Evolutionary conservation across 371 early-diverging fungal species (phyloP).

Genomic region (Saksenaea vasiformis): DNA sequence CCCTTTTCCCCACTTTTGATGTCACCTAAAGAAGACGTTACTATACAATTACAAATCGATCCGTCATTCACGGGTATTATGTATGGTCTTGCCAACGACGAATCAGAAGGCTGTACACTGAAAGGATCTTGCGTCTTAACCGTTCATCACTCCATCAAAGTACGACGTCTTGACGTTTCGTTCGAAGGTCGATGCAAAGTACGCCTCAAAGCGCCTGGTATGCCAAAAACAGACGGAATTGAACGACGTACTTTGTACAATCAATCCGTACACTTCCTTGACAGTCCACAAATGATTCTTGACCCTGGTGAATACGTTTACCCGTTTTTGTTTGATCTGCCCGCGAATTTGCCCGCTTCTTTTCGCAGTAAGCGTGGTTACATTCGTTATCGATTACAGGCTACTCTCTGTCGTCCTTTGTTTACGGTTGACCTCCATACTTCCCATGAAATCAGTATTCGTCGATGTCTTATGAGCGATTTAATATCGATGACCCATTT

Average conservation of each 20-base stretch:
- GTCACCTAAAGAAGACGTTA: conserved; percentile 41
- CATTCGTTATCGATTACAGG: conserved; percentile 41
- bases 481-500: conserved; percentile 19
- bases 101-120: conserved; percentile 48
- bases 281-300: conserved; percentile 27
- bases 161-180: conserved; percentile 42
- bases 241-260: conserved; percentile 40
- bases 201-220: conserved; percentile 26
- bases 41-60: conserved; percentile 33
- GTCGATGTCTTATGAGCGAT: conserved; percentile 43
- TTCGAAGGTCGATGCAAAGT: conserved; percentile 51
- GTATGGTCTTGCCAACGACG: conserved; percentile 46
- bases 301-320: conserved; percentile 41
- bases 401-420: conserved; percentile 40
- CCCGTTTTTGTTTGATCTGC: conserved; percentile 43
- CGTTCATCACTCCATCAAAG: conserved; percentile 34
- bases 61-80: conserved; percentile 48
- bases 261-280: conserved; percentile 32
- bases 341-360: conserved; percentile 42
- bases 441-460: conserved; percentile 33
- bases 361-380: conserved; percentile 48
- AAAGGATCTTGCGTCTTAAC: conserved; percentile 37
- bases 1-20: conserved; percentile 16
- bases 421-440: conserved; percentile 38
- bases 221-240: conserved; percentile 31